phyloP scores from a whole-genome alignment of 2,329 filamentous ascomycete genomes.

The Colletotrichum brevisporum region DNA sequence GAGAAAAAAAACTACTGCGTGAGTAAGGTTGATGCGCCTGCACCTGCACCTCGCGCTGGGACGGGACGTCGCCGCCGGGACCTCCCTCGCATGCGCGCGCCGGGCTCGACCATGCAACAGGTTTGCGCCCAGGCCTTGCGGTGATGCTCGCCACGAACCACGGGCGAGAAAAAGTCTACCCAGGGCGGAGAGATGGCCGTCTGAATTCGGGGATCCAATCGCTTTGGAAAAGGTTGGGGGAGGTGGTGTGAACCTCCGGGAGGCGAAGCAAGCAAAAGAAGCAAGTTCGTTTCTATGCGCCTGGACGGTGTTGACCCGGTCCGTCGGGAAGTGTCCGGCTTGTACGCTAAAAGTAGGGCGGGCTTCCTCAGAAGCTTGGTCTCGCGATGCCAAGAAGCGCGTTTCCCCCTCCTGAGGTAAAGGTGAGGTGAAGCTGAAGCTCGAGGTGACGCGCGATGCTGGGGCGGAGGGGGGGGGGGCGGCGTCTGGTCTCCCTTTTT shows the following conservation, averaged over 20 bases:
- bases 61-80: slow-evolving; percentile 37
- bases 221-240: background rate
- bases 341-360: too few species aligned
- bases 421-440: slow-evolving; percentile 6
- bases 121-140: slow-evolving; percentile 24
- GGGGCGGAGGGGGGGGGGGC: background rate
- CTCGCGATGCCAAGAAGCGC: background rate
- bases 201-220: slow-evolving; percentile 2
- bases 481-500: background rate
- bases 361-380: too few species aligned
- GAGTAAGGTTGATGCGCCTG: slow-evolving; percentile 30
- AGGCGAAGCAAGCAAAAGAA: background rate
- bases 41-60: slow-evolving; percentile 2
- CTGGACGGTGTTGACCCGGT: too few species aligned
- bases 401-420: background rate
- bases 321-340: too few species aligned
- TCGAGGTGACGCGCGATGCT: slow-evolving; percentile 5
- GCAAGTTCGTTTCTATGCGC: background rate
- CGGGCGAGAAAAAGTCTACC: slow-evolving; percentile 6
- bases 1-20: too few species aligned
- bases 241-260: background rate
- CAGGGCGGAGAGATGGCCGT: slow-evolving; percentile 9
- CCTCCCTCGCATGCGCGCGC: slow-evolving; percentile 28
- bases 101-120: slow-evolving; percentile 35
- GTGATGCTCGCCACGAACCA: slow-evolving; percentile 28